Base-by-base conservation (phyloP, 345 rosid genomes). In the Clarkia xantiana region DNA sequence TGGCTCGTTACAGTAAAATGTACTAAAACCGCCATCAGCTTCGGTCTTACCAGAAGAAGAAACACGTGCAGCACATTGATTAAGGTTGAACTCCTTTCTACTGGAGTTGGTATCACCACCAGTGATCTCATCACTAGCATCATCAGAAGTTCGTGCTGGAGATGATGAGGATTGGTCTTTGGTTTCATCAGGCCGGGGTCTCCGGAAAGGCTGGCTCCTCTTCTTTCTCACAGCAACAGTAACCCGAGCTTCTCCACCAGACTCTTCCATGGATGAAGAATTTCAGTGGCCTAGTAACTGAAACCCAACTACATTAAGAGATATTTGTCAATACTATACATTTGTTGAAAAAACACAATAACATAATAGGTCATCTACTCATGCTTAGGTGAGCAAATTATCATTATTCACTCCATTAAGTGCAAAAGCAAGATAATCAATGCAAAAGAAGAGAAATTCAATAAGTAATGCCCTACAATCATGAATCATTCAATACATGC, bases 31-130 rank as follows among this genome's bases (percentile, higher is more conserved):
- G 20, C 70, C 76, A 45, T 60, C 62, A 18, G 52, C 62, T 51
- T 63, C 82, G 18, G 60, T 29, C 25, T 57, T 67, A 1, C 56
- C 44, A 40, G 68, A 57, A 47, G 77, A 67, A 67, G 74, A 66
- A 58, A 62, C 62, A 55, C 72, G 73, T 3, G 15, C 36, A 3
- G 70, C 59, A 34, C 76, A 72, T 23, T 76, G 91, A 66, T 77
- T 83, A 62, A 90, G 76, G 65, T 65, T 79, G 55, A 79, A 72
- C 64, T 83, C 86, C 73, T 83, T 83, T 69, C 72, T 70, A 56
- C 57, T 73, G 47, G 74, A 67, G 63, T 68, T 79, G 38, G 62
- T 49, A 56, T 79, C 80, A 46, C 45, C 71, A 15, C 76, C 76
- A 0, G 48, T 67, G 41, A 60, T 77, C 60, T 86, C 94, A 62